Percentiles rank a stretch among this genome's conserved stretches.
Evolutionary conservation across 331 rosid species (phyloP).

Genomic region (Saraca asoca): DNA sequence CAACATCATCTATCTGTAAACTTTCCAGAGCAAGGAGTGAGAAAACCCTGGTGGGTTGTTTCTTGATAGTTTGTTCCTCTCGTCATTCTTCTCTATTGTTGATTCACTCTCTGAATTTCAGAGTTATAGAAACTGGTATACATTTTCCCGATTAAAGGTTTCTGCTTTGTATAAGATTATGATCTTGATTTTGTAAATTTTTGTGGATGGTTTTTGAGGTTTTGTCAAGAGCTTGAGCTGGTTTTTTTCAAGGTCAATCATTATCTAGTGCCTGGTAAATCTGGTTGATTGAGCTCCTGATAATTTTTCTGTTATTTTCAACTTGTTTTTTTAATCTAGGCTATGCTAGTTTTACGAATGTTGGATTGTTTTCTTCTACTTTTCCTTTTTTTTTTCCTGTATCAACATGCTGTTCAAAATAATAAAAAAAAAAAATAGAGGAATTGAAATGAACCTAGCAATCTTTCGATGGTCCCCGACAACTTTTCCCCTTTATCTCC

Average conservation of each 20-base stretch:
- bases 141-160: constrained; percentile 1
- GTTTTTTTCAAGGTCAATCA: no score
- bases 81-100: neutral
- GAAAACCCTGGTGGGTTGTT: constrained; percentile 50
- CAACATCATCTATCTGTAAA: constrained; percentile 41
- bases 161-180: constrained; percentile 8
- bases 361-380: neutral
- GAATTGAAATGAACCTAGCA: neutral
- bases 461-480: constrained; percentile 7
- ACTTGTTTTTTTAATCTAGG: neutral
- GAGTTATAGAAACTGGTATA: neutral
- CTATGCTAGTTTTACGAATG: constrained; percentile 8
- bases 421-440: no score
- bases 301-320: neutral
- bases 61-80: neutral
- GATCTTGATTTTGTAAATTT: neutral
- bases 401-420: neutral
- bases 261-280: no score
- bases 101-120: constrained; percentile 12
- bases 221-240: constrained; percentile 29
- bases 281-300: constrained; percentile 8
- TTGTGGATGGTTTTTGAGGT: neutral
- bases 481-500: neutral
- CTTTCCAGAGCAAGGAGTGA: constrained; percentile 40
- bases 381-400: neutral